phyloP scores from a whole-genome alignment of 2,329 filamentous ascomycete species.

The Conoideocrella luteorostrata region DNA sequence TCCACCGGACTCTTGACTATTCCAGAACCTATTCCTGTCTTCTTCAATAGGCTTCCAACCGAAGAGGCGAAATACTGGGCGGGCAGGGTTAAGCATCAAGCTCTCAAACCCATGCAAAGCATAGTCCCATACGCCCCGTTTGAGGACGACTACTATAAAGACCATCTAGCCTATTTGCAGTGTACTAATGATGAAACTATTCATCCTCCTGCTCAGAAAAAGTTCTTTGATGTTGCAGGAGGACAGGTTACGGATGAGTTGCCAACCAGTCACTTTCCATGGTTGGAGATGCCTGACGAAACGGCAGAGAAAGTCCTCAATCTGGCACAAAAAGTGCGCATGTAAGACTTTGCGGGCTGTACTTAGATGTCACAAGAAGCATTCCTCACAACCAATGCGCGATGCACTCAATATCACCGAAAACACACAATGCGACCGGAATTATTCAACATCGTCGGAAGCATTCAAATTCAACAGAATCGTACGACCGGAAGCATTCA shows the following conservation, averaged over 20 bases:
- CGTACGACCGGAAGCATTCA: too few relatives aligned
- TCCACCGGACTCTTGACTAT: background rate
- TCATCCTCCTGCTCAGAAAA: background rate
- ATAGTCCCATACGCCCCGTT: background rate
- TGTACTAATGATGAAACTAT: background rate
- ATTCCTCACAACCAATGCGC: too few relatives aligned
- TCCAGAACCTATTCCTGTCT: background rate
- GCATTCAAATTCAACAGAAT: too few relatives aligned
- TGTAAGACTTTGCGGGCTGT: background rate
- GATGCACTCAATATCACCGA: too few relatives aligned
- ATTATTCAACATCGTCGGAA: too few relatives aligned
- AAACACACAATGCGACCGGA: too few relatives aligned
- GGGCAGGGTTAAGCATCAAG: background rate
- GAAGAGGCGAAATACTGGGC: background rate
- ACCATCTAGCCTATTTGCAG: background rate
- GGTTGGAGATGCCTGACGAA: background rate
- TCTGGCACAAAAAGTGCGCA: background rate
- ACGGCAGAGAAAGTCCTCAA: background rate
- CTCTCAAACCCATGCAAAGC: background rate
- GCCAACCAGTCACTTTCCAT: background rate
- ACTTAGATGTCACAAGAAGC: too few relatives aligned
- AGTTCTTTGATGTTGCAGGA: background rate
- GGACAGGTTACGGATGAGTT: background rate
- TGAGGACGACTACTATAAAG: background rate
- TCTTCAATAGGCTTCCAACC: background rate